Percentiles rank a stretch among this genome's conserved stretches.
Evolutionary conservation across 148 eudicot genomes (phyloP).

Genomic region (Drosera capensis): DNA sequence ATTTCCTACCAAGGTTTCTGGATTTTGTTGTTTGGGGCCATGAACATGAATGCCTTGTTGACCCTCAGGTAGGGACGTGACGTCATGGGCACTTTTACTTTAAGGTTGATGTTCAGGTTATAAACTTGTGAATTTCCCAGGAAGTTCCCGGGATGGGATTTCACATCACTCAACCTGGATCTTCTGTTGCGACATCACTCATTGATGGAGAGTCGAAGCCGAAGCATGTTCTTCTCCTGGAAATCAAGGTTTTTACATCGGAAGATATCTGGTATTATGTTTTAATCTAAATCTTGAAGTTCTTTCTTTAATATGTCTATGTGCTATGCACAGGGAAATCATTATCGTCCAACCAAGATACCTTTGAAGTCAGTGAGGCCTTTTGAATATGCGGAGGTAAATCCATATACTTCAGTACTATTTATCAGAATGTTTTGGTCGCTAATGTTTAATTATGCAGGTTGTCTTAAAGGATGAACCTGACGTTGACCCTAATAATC

Average conservation of each 20-base stretch:
- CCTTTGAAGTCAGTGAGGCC: slow-evolving; percentile 88
- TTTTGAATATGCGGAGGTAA: slow-evolving; percentile 91
- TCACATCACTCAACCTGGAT: slow-evolving; percentile 98
- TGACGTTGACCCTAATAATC: slow-evolving; percentile 85
- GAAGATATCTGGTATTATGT: too few species aligned
- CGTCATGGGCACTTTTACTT: too few species aligned
- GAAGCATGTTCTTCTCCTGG: slow-evolving; percentile 89
- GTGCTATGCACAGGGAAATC: slow-evolving; percentile 63
- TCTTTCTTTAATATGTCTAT: not conserved
- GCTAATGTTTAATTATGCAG: slow-evolving; percentile 26
- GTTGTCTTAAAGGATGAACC: slow-evolving; percentile 67
- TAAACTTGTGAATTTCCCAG: slow-evolving; percentile 17
- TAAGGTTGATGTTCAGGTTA: slow-evolving; percentile 1
- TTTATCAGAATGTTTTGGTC: slow-evolving; percentile 4
- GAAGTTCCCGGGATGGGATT: slow-evolving; percentile 99
- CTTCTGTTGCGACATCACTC: slow-evolving; percentile 95
- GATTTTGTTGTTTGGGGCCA: slow-evolving; percentile 99
- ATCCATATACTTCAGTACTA: slow-evolving; percentile 3
- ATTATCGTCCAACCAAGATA: slow-evolving; percentile 96
- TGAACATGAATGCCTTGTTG: slow-evolving; percentile 97
- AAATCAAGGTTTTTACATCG: slow-evolving; percentile 77
- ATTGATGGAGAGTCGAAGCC: slow-evolving; percentile 96
- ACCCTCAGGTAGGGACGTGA: too few species aligned
- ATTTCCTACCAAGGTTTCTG: slow-evolving; percentile 84
- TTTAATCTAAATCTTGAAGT: too few species aligned